Conservation (phyloP, 192 early-diverging fungal genomes). For the Mortierella antarctica region DNA sequence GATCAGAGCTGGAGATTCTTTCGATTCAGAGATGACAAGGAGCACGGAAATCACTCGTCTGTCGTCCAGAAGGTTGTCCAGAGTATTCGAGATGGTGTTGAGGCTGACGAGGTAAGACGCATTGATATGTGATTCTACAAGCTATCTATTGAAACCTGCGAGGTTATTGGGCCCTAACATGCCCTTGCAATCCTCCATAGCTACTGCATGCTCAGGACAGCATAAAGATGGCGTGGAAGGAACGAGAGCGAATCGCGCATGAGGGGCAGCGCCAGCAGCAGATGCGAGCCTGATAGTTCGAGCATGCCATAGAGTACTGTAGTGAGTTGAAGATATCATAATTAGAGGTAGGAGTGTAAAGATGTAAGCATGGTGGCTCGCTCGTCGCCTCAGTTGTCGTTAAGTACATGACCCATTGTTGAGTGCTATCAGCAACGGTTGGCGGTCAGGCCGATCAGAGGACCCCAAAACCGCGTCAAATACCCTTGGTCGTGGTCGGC, state of each 20-base stretch:
- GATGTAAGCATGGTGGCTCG: too few relatives aligned
- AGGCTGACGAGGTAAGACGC: conserved; percentile 62
- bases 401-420: too few relatives aligned
- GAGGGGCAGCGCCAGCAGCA: background rate
- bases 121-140: conserved; percentile 1
- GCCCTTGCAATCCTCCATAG: background rate
- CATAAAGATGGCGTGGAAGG: conserved; percentile 51
- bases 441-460: too few relatives aligned
- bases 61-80: conserved; percentile 69
- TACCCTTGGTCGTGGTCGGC: too few relatives aligned
- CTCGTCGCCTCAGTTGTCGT: too few relatives aligned
- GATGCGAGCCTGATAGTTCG: background rate
- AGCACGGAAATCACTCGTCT: conserved; percentile 71
- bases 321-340: too few relatives aligned
- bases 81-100: conserved; percentile 82
- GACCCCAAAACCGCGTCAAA: too few relatives aligned
- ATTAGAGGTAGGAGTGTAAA: too few relatives aligned
- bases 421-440: too few relatives aligned
- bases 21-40: conserved; percentile 86
- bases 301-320: too few relatives aligned
- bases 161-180: background rate
- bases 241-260: conserved; percentile 13
- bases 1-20: conserved; percentile 75
- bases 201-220: conserved; percentile 35
- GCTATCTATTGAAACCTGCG: background rate